Base-by-base conservation (phyloP, 1,284 basidiomycete species). In the Exobasidium rhododendri region DNA sequence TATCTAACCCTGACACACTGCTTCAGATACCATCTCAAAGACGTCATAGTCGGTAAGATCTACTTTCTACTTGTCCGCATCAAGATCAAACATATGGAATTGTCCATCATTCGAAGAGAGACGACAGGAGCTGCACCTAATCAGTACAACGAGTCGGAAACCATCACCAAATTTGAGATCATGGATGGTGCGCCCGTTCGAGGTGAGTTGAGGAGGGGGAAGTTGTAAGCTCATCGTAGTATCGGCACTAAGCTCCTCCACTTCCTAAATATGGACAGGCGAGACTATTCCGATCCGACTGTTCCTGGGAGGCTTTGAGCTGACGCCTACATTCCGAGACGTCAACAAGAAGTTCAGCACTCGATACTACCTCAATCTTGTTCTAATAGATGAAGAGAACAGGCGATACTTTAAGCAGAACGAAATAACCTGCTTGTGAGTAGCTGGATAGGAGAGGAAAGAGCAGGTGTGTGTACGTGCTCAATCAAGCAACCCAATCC, bases 81-180 rank as follows among this genome's bases (percentile, higher is more conserved):
- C 85, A 97, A 98, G 85, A 97, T 98, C 83, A 97, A 98, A 82
- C 94, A 98, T 75, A 97, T 97, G 94, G 96, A 98, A 78, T 85
- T 98, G 20, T 96, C 92, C 14, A 97, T 97, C 78, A 97, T 98
- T 69, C 88, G 94, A 29, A 86, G 94, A 45, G 94, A 98, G 81
- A 97, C 94, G 22, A 97, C 96, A 0, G 94, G 94, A 2, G 60
- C 65, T 20, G 81, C 80, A 2, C 96, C 94, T 7, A 98, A 98
- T 79, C 92, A 94, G 82, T 98, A 98, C 82, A 98, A 97, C 80
- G 94, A 98, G 81, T 92, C 89, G 69, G 94, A 98, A 80, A 98
- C 94, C 3, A 98, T 98, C 74, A 97, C 96, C 29, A 98, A 98
- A 81, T 97, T 97, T 78, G 94, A 97, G 82, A 97, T 98, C 74